These are phyloP conservation scores for Rhododendron kiyosumense DNA, from an alignment of 148 eudicot genomes.

Conservation along the genomic window DNA sequence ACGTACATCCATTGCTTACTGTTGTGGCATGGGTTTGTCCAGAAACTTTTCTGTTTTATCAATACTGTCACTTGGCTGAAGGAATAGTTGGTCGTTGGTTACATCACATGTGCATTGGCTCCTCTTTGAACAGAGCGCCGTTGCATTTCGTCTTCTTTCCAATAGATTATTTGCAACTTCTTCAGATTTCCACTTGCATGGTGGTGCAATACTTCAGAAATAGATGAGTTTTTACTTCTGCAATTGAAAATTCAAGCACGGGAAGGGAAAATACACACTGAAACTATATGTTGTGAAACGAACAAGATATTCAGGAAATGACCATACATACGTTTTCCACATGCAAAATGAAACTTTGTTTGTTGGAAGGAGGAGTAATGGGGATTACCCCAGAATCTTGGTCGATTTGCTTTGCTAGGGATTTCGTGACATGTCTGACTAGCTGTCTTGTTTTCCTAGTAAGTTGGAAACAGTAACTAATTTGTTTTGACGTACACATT, in stretches of 20 bases:
- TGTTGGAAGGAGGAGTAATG: neutral
- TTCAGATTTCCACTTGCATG: neutral
- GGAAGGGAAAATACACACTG: neutral
- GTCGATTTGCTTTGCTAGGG: neutral
- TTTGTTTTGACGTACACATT: neutral
- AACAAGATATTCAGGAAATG: neutral
- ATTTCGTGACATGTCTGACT: neutral
- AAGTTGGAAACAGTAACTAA: neutral
- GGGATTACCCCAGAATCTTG: neutral
- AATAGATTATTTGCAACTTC: neutral
- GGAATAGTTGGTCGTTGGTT: neutral
- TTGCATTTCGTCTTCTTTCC: neutral
- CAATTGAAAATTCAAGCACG: neutral
- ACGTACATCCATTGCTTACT: neutral
- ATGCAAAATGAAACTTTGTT: neutral
- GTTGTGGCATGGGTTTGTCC: neutral
- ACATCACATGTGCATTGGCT: neutral
- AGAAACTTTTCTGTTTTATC: neutral
- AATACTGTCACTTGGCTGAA: neutral
- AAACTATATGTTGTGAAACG: neutral
- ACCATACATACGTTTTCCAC: neutral
- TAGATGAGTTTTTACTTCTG: neutral
- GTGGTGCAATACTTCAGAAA: neutral
- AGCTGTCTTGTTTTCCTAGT: neutral
- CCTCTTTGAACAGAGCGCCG: neutral